Evolutionary conservation across 2,329 filamentous ascomycete genomes (phyloP).

Genomic region (Mycosphaerella sp.): DNA sequence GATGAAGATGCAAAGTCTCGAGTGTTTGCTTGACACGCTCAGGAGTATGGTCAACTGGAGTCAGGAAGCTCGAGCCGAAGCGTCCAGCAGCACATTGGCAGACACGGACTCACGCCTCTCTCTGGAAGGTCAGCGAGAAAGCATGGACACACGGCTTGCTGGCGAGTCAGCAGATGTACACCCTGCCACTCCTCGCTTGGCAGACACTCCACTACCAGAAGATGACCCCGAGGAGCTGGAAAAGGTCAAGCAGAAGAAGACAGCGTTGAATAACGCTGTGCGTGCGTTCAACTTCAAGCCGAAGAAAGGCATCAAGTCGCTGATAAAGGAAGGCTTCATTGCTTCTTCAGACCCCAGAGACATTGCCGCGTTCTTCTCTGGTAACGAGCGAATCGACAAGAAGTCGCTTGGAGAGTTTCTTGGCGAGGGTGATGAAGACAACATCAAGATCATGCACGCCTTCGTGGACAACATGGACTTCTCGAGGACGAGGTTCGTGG

Average conservation of each 20-base stretch:
- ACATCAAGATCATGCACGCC: conserved; percentile 96
- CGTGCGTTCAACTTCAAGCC: conserved; percentile 97
- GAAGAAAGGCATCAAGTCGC: conserved; percentile 79
- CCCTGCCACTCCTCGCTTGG: conserved; percentile 37
- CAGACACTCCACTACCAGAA: conserved; percentile 48
- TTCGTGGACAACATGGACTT: conserved; percentile 98
- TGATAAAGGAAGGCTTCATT: conserved; percentile 84
- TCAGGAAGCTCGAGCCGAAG: conserved; percentile 54
- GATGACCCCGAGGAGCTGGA: conserved; percentile 95
- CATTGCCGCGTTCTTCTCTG: conserved; percentile 74
- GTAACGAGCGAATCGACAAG: conserved; percentile 82
- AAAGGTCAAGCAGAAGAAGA: conserved; percentile 89
- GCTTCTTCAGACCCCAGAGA: conserved; percentile 68
- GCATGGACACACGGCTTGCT: conserved; percentile 59
- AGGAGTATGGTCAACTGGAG: conserved; percentile 93
- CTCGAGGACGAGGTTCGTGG: conserved; percentile 81
- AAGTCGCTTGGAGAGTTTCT: conserved; percentile 88
- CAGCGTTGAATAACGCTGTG: conserved; percentile 80
- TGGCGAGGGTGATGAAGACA: conserved; percentile 85
- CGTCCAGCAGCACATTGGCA: conserved; percentile 38
- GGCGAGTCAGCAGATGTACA: conserved; percentile 2
- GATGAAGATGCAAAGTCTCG: conserved; percentile 82
- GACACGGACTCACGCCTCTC: conserved; percentile 45
- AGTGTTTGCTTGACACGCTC: conserved; percentile 80
- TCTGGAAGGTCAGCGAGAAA: conserved; percentile 59